Evolutionary conservation across 2,329 filamentous ascomycete species (phyloP).

Genomic region (Cordyceps sp.): DNA sequence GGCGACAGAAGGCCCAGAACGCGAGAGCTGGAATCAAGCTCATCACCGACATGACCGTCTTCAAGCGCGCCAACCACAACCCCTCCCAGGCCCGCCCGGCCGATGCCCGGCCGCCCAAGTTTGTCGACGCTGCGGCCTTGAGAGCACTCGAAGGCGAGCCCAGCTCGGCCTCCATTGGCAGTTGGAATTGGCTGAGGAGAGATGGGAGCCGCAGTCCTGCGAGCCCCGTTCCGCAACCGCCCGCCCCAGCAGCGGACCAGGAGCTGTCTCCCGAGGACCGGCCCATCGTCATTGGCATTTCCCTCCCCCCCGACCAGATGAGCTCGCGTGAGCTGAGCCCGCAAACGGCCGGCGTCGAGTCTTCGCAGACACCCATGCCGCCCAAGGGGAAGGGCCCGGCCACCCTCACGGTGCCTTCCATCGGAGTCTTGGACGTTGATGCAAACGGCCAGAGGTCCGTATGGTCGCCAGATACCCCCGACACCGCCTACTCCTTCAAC

Average conservation of each 20-base stretch:
- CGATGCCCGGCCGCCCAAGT: conserved; percentile 22
- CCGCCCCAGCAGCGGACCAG: conserved; percentile 11
- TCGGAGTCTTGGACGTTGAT: too few species aligned
- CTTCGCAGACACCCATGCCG: conserved; percentile 8
- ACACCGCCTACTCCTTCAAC: conserved; percentile 25
- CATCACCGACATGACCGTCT: conserved; percentile 49
- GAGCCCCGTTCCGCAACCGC: conserved; percentile 11
- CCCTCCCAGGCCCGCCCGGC: conserved; percentile 13
- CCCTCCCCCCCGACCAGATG: conserved; percentile 32
- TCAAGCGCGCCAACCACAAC: conserved; percentile 25
- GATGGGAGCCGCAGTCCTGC: conserved; percentile 15
- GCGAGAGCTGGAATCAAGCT: conserved; percentile 47
- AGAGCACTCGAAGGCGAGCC: conserved; percentile 41
- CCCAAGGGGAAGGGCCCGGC: too few species aligned
- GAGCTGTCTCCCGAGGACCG: conserved; percentile 51
- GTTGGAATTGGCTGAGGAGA: conserved; percentile 38
- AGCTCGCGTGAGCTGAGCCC: conserved; percentile 23
- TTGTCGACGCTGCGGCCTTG: conserved; percentile 42
- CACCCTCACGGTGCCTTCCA: too few species aligned
- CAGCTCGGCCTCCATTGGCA: conserved; percentile 35
- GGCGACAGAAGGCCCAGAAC: conserved; percentile 44
- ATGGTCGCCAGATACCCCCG: conserved; percentile 46
- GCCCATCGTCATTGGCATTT: conserved; percentile 59
- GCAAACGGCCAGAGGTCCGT: conserved; percentile 21
- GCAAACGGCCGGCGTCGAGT: conserved; percentile 27